Evolutionary conservation across 164 flowering plant species (phyloP), one percentile per base, ranked within the genome.

Genomic region (Pachysandra terminalis): DNA sequence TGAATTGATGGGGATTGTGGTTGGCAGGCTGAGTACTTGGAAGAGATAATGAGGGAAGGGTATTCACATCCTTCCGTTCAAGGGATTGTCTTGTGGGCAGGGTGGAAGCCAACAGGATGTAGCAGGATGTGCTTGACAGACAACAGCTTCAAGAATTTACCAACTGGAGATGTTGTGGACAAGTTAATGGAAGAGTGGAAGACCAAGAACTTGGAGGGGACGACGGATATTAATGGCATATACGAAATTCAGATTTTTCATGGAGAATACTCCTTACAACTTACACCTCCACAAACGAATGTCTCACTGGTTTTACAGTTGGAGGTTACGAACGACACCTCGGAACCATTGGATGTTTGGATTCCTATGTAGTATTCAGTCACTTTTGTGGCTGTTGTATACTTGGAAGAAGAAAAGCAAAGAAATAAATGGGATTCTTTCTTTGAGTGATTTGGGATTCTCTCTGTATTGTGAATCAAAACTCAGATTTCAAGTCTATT

Each of bases 21-120:
- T n/a, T 61, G 15, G 48, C 80, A 84, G 85, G 82, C 78, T 0
- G 10, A 66, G 68, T 67, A 80, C 73, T 71, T 82, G 72, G 85
- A 83, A 57, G 68, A 78, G 61, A 59, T 85, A 25, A 65, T 85
- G 58, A 74, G 81, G 28, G 88, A 85, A 61, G 76, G 27, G 1
- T 68, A 73, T 22, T 51, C 83, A 0, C 88, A 85, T 65, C 86
- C 84, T n/a, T 76, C 77, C 1, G 83, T 83, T 5, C 16, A 76
- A 65, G 88, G 88, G 22, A 79, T 85, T 5, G 59, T 82, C 8
- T 53, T 76, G 41, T 84, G 78, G 74, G 71, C 69, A 26, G 78
- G 79, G 1, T 78, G 79, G 58, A 55, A 12, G 15, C 26, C 54
- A 37, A 67, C 60, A 0, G 85, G 81, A 1, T 78, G 78, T 19